Evolutionary conservation across 345 rosid genomes (phyloP), one percentile per base, ranked within the genome.

Genomic region (Luvunga scandens): DNA sequence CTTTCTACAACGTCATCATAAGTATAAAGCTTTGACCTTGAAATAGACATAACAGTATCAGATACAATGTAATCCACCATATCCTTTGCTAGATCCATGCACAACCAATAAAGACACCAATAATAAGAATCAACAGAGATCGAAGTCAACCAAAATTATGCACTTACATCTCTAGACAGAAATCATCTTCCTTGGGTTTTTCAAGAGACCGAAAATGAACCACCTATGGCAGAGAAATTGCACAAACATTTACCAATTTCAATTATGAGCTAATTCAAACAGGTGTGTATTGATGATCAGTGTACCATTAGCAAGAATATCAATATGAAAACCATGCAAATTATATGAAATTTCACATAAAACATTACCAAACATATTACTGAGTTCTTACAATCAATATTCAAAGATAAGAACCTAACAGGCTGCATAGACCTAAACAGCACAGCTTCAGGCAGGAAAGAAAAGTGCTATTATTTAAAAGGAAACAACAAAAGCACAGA

Each of bases 1-100:
- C 83, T 87, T 79, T 89, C 94, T 39, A 94, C 99, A 30, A 96
- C 98, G 66, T 96, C 98, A 82, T 96, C 98, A 81, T 96, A 96
- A 33, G 92, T 91, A 84, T 89, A 90, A 78, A 89, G 84, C 85
- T 92, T 96, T 68, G 98, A 96, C 97, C 99, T 96, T 73, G 39
- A 83, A 66, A 79, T 71, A 34, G 73, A 81, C 72, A 39, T 57
- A 64, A 78, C n/a, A 72, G 34, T 7, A 50, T 45, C 70, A 80
- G 55, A 39, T 39, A 16, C 25, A 14, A 34, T 9, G 27, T 27
- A 56, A 69, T 21, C 7, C 28, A 39, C 19, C 28, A 69, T 57
- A 25, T 25, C 19, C 25, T 14, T 64, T 45, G 28, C 16, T 24
- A 27, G 9, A 18, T 22, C n/a, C 34, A 73, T 61, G 76, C 42